Evolutionary conservation across 768 basidiomycete species (phyloP), one percentile per base, ranked within the genome.

Genomic region (Lyophyllum atratum): DNA sequence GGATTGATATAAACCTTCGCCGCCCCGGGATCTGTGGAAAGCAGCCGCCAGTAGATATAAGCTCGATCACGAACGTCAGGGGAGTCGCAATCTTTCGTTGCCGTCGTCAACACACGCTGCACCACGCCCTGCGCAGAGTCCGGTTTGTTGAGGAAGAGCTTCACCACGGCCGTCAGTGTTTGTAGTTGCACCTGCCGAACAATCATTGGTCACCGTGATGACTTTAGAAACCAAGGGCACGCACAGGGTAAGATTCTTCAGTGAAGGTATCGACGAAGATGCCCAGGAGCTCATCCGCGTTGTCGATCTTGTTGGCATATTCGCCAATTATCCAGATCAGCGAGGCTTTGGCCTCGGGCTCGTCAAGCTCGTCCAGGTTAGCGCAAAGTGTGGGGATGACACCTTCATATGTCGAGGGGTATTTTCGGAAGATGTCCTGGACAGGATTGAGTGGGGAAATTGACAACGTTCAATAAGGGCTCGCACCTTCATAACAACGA

Each of bases 311-410:
- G 72, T 90, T 90, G 3, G 96, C 95, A 65, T 99, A 98, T 75
- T 98, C 95, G 55, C 96, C 96, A 63, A 98, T 95, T 65, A 99
- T 98, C 96, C 97, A 99, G 69, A 99, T 98, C 49, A 99, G 78
- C 2, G 95, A 95, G 1, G 95, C 93, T 68, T 98, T 98, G 2
- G 97, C 96, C 69, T 99, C 96, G 10, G 96, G 97, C 68, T 99
- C 97, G 66, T 98, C 96, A 29, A 99, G 77, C 65, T 97, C 95
- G 58, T 99, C 96, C 14, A 98, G 85, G 67, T 95, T 96, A 1
- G 92, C 87, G 65, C 95, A 99, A 14, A 99, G 75, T 0, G 90
- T 94, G 0, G 95, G 96, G 62, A 99, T 98, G 67, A 97, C 89
- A 19, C 95, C 95, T 73, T 99, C 96, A 68, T 98, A 99, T 2